Evolutionary conservation across 2,329 filamentous ascomycete species (phyloP), one percentile per base, ranked within the genome.

Genomic region (Alternaria tenuissima): DNA sequence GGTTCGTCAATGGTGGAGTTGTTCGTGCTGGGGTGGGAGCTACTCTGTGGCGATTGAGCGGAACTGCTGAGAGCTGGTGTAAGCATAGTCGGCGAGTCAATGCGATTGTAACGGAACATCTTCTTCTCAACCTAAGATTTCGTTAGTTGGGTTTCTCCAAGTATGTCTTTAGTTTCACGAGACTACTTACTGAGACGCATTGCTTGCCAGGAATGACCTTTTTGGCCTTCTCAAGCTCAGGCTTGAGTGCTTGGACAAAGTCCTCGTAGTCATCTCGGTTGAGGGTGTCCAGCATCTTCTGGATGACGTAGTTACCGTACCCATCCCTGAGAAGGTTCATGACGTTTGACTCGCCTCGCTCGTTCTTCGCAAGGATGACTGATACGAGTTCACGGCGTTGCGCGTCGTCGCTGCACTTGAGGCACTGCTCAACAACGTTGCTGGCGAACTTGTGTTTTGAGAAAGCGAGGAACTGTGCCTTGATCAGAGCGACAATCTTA

Each of bases 391-490:
- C 84, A 34, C 83, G 85, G 52, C 91, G 88, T 75, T 96, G 91
- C 52, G 89, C 83, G 20, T 86, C 81, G 0, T 87, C 87, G 20
- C 92, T 92, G 67, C 85, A 87, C 56, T 90, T 84, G 61, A 98
- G 90, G 75, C 93, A 96, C 79, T 93, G 94, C 79, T 99, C 95
- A 0, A 99, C 94, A 3, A 99, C 94, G 70, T 99, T 98, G 73
- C 94, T 97, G 0, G 95, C 94, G 73, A 92, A 96, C 77, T 99
- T 99, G 82, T 98, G 93, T 82, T 93, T 97, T 26, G 93, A 97
- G 69, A 93, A 89, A 1, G 82, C 81, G 39, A 97, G 79, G 3
- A 97, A 82, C 58, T 93, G 87, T 12, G 84, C 83, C 65, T 89
- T 89, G 65, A 98, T 90, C 47, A 93, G 82, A 26, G 85, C 80